Evolutionary conservation across 2,329 filamentous ascomycete species (phyloP).

Genomic region (Colletotrichum spaethianum): DNA sequence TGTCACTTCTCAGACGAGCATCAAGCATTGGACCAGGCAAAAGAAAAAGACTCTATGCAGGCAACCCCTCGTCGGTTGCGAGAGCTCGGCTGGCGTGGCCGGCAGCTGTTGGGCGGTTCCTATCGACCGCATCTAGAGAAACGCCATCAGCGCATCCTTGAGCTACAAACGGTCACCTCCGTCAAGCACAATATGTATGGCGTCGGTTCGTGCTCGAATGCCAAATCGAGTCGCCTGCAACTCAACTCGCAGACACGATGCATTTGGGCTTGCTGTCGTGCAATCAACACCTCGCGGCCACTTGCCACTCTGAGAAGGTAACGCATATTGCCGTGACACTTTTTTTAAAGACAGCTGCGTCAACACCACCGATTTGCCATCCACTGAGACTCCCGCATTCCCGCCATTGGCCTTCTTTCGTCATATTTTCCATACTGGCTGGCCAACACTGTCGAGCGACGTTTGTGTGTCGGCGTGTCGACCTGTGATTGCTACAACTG

Average conservation of each 20-base stretch:
- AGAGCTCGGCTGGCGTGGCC: conserved; percentile 17
- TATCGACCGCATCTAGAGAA: background rate
- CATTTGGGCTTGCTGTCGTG: conserved; percentile 5
- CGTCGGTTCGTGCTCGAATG: conserved; percentile 15
- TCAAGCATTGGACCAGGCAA: background rate
- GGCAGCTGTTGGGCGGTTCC: conserved; percentile 2
- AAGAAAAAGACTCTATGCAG: conserved; percentile 11
- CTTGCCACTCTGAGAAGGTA: conserved; percentile 17
- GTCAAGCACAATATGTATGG: background rate
- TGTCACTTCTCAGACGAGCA: background rate
- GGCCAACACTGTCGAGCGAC: conserved; percentile 7
- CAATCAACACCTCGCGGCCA: conserved; percentile 21
- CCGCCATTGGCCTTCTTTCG: conserved; percentile 10
- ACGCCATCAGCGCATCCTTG: background rate
- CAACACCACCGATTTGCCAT: background rate
- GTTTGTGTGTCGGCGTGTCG: conserved; percentile 25
- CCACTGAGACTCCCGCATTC: conserved; percentile 25
- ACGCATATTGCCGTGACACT: conserved; percentile 16
- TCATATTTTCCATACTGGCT: background rate
- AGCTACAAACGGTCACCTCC: background rate
- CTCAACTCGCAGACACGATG: conserved; percentile 3
- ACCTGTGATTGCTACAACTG: conserved; percentile 4
- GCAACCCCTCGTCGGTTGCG: background rate
- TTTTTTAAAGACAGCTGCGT: conserved; percentile 20
- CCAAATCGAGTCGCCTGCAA: conserved; percentile 19